These are phyloP conservation scores for Fusarium protoensiforme DNA, from an alignment of 2,329 filamentous ascomycete species.

Conservation along the genomic window DNA sequence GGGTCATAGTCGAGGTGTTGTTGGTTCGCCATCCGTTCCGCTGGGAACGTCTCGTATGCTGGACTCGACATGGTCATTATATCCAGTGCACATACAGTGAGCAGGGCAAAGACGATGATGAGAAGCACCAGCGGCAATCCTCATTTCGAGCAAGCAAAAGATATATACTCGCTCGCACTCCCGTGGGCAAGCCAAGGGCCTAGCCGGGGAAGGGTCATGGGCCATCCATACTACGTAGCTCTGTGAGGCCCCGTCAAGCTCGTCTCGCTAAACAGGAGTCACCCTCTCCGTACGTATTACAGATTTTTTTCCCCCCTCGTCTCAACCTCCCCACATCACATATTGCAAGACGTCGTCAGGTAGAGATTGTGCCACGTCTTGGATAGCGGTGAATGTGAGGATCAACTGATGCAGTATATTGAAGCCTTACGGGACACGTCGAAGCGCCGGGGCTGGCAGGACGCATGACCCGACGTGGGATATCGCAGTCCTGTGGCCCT, in stretches of 20 bases:
- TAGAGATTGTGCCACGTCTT: background rate
- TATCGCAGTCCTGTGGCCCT: background rate
- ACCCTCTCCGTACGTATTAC: background rate
- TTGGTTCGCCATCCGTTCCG: background rate
- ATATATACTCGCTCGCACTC: background rate
- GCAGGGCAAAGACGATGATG: background rate
- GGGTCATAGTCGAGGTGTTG: slow-evolving; percentile 9
- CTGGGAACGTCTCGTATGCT: slow-evolving; percentile 1
- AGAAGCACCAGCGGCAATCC: background rate
- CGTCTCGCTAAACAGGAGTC: background rate
- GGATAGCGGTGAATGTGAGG: background rate
- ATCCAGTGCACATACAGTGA: background rate
- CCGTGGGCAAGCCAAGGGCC: background rate
- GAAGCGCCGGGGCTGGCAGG: background rate
- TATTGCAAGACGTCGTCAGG: background rate
- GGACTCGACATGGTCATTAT: background rate
- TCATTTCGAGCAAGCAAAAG: background rate
- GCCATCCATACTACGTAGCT: background rate
- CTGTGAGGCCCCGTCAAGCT: background rate
- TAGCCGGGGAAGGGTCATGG: background rate
- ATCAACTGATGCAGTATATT: slow-evolving; percentile 1
- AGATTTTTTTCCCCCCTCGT: background rate
- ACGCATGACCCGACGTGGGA: background rate
- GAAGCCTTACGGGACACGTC: background rate
- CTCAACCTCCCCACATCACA: background rate